A percentile compares a stretch with the other conserved stretches of the same genome.
phyloP scores from a whole-genome alignment of 2,329 filamentous ascomycete species.

The Pestalotiopsis fici region DNA sequence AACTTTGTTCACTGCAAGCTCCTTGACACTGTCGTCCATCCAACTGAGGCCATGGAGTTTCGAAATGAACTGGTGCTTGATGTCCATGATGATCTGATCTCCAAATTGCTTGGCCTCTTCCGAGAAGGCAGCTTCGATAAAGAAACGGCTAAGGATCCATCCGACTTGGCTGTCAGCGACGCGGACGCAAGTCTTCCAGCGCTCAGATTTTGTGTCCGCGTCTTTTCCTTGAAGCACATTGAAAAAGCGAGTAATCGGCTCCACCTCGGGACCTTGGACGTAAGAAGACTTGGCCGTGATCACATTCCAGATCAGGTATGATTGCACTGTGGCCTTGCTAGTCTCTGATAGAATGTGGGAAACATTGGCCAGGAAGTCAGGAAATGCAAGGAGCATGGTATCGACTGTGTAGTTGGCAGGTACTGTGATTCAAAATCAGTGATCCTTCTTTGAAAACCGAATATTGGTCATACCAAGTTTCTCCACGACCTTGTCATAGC shows the following conservation, averaged over 20 bases:
- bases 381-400: conserved; percentile 59
- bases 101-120: conserved; percentile 66
- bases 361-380: conserved; percentile 60
- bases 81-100: conserved; percentile 69
- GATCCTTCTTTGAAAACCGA: not conserved
- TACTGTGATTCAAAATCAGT: conserved; percentile 20
- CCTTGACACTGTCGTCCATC: conserved; percentile 63
- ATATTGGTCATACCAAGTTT: conserved; percentile 31
- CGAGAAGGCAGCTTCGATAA: conserved; percentile 68
- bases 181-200: conserved; percentile 66
- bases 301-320: conserved; percentile 67
- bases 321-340: conserved; percentile 54
- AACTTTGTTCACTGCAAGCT: conserved; percentile 62
- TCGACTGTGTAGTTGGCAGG: conserved; percentile 51
- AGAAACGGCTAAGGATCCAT: conserved; percentile 73
- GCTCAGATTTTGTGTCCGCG: conserved; percentile 61
- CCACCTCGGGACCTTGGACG: conserved; percentile 60
- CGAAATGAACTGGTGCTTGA: conserved; percentile 64
- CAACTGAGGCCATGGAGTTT: conserved; percentile 44
- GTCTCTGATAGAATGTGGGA: conserved; percentile 56
- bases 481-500: conserved; percentile 52
- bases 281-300: conserved; percentile 52
- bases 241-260: conserved; percentile 59
- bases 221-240: conserved; percentile 65
- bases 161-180: conserved; percentile 59